These are phyloP conservation scores for Cutaneotrichosporon dermatis DNA, from an alignment of 1,284 basidiomycete genomes.

Conservation along the genomic window DNA sequence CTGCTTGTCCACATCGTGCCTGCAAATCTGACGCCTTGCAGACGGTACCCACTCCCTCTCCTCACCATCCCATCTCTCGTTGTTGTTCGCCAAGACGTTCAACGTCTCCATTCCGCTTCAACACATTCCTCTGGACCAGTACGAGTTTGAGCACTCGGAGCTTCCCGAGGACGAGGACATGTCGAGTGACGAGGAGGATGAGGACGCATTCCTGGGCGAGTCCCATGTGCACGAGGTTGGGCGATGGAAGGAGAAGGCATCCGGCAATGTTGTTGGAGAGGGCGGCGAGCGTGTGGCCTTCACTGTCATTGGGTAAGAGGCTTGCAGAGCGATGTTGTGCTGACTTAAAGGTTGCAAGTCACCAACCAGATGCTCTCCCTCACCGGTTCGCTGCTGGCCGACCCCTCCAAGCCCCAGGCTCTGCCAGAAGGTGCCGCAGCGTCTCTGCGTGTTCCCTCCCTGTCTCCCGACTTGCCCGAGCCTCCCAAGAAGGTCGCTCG, in stretches of 20 bases:
- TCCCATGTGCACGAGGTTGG: constrained; percentile 52
- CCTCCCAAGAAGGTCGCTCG: constrained; percentile 15
- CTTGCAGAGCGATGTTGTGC: too few species aligned
- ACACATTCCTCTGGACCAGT: constrained; percentile 77
- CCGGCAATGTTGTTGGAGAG: constrained; percentile 69
- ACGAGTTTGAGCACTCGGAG: constrained; percentile 74
- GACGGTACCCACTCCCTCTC: constrained; percentile 83
- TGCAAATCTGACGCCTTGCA: constrained; percentile 36
- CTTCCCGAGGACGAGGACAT: constrained; percentile 29
- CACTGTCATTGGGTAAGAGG: constrained; percentile 78
- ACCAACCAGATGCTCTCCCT: constrained; percentile 94
- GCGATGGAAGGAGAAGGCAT: constrained; percentile 73
- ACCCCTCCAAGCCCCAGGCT: constrained; percentile 70
- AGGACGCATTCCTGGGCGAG: constrained; percentile 28
- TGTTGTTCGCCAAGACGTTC: constrained; percentile 90
- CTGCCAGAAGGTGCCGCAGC: constrained; percentile 21
- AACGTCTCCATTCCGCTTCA: constrained; percentile 93
- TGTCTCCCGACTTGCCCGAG: constrained; percentile 25
- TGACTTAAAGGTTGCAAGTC: constrained; percentile 66
- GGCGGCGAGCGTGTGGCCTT: constrained; percentile 68
- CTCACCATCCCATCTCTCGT: constrained; percentile 88
- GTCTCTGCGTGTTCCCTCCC: constrained; percentile 18
- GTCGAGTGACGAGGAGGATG: constrained; percentile 32
- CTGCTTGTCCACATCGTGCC: background rate
- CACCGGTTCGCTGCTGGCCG: constrained; percentile 77